A percentile compares a stretch with the other conserved stretches of the same genome.
Conservation (phyloP, 768 basidiomycete species). For the Neoboletus magnificus region DNA sequence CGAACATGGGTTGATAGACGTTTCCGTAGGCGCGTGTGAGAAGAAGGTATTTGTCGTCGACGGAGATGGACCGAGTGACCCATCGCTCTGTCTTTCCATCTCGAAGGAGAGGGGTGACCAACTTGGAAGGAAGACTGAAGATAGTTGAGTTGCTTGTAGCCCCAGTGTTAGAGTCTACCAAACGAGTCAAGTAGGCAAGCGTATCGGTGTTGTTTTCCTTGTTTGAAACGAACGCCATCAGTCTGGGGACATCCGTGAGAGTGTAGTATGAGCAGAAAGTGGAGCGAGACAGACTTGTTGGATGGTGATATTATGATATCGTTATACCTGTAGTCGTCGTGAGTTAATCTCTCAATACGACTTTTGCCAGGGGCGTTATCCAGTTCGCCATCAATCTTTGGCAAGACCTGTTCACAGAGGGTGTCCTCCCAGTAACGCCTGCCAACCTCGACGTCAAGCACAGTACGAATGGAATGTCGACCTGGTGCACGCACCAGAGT, state of each 20-base stretch:
- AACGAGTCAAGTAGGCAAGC: conserved; percentile 34
- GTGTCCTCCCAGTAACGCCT: conserved; percentile 45
- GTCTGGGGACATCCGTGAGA: conserved; percentile 19
- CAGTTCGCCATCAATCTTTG: conserved; percentile 36
- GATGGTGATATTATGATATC: conserved; percentile 32
- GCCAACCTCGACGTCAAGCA: background rate
- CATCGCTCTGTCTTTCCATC: conserved; percentile 34
- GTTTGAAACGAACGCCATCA: conserved; percentile 41
- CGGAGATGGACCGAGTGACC: conserved; percentile 32
- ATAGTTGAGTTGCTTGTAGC: conserved; percentile 26
- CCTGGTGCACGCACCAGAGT: conserved; percentile 31
- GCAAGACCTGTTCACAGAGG: conserved; percentile 24
- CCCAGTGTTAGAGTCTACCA: conserved; percentile 32
- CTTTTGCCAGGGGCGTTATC: conserved; percentile 39
- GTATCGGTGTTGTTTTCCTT: conserved; percentile 40
- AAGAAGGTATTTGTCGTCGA: conserved; percentile 38
- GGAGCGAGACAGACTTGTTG: conserved; percentile 29
- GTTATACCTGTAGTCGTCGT: conserved; percentile 35
- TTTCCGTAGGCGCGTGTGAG: conserved; percentile 30
- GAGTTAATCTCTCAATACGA: conserved; percentile 42
- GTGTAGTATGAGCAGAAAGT: background rate
- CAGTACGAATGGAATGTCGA: background rate
- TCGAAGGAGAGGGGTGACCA: conserved; percentile 32
- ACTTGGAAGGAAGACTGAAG: conserved; percentile 32
- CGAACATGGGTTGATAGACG: conserved; percentile 28